These are phyloP conservation scores for Cryoendolithus antarcticus DNA, from an alignment of 2,329 filamentous ascomycete species.

Conservation along the genomic window DNA sequence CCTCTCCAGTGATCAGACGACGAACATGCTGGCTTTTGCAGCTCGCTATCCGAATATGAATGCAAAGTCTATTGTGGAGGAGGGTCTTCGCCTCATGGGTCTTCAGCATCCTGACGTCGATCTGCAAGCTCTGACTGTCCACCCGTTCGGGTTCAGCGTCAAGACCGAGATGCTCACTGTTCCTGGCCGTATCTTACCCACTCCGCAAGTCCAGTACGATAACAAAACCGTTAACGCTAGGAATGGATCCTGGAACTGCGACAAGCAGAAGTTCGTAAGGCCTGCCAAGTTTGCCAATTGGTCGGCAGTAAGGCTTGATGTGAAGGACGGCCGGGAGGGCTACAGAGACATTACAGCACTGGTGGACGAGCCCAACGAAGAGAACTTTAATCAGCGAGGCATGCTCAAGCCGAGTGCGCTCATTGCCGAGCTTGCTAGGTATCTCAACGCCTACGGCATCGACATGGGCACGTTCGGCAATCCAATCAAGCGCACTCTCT, in stretches of 20 bases:
- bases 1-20: constrained; percentile 49
- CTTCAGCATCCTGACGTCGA: constrained; percentile 25
- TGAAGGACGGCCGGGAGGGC: no score
- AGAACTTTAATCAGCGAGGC: not conserved
- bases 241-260: constrained; percentile 21
- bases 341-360: no score
- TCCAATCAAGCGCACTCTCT: constrained; percentile 8
- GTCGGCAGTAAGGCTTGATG: constrained; percentile 16
- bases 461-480: constrained; percentile 10
- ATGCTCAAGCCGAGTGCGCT: constrained; percentile 5
- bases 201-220: constrained; percentile 51
- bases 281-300: constrained; percentile 39
- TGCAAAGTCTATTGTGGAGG: constrained; percentile 48
- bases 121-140: constrained; percentile 10
- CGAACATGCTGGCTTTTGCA: constrained; percentile 59
- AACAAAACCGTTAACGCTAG: constrained; percentile 8
- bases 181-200: constrained; percentile 51
- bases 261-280: constrained; percentile 41
- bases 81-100: constrained; percentile 46
- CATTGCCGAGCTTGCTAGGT: constrained; percentile 8
- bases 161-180: constrained; percentile 56
- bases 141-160: constrained; percentile 52
- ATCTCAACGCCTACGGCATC: constrained; percentile 17
- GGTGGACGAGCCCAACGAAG: not conserved
- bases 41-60: constrained; percentile 56